Conservation (phyloP, 192 early-diverging fungal species). For the Obelidium mucronatum region DNA sequence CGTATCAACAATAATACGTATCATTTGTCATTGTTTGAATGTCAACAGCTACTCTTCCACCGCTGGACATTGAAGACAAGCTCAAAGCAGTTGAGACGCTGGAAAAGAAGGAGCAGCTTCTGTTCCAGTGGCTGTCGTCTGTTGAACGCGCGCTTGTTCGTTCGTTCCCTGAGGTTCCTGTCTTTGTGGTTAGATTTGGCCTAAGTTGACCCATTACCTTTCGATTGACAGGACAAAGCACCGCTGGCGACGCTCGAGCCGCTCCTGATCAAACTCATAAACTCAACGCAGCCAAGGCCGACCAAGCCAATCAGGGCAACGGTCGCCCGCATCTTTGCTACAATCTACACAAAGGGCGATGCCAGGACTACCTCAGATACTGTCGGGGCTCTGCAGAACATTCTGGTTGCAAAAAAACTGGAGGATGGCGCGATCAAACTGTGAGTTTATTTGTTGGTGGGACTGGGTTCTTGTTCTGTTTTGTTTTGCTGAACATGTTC, state of each 20-base stretch:
- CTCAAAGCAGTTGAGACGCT: constrained; percentile 39
- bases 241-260: constrained; percentile 78
- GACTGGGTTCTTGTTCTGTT: neutral
- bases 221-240: constrained; percentile 61
- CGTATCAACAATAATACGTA: too few species aligned
- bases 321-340: constrained; percentile 72
- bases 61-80: constrained; percentile 5
- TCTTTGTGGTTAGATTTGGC: neutral
- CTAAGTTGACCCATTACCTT: neutral
- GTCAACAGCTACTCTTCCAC: too few species aligned
- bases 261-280: constrained; percentile 73
- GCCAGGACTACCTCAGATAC: constrained; percentile 81
- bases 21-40: too few species aligned
- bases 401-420: constrained; percentile 63
- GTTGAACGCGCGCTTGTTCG: constrained; percentile 78
- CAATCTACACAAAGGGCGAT: constrained; percentile 79
- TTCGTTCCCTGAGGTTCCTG: constrained; percentile 24
- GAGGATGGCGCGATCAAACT: constrained; percentile 69
- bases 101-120: constrained; percentile 72
- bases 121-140: constrained; percentile 90
- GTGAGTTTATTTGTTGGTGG: constrained; percentile 50
- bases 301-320: constrained; percentile 72
- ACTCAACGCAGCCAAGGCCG: constrained; percentile 61
- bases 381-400: constrained; percentile 66
- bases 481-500: neutral